These are phyloP conservation scores for Starmerella stigmatis DNA, from an alignment of 805 yeast species.

Conservation along the genomic window DNA sequence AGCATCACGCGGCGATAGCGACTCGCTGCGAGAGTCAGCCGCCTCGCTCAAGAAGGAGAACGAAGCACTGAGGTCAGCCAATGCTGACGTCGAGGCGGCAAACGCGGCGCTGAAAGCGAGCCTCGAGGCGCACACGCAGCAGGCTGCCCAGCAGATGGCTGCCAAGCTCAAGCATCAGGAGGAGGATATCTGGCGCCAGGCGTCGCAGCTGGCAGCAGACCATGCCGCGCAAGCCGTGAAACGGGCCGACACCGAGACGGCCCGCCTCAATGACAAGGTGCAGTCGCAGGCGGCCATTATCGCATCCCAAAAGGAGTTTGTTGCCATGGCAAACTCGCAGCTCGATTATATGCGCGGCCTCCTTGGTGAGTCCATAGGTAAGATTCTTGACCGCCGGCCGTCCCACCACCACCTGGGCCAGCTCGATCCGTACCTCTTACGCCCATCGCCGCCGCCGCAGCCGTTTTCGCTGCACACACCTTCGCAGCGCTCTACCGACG, in stretches of 20 bases:
- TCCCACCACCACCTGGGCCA: not conserved
- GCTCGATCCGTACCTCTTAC: not conserved
- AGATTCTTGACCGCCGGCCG: not conserved
- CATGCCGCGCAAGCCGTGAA: not conserved
- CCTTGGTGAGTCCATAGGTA: slow-evolving; percentile 1
- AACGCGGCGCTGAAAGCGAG: not conserved
- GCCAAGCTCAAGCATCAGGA: not conserved
- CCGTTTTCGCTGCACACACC: too few species aligned
- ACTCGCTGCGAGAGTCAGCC: not conserved
- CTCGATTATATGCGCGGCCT: not conserved
- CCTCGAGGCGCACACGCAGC: not conserved
- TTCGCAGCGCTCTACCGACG: too few species aligned
- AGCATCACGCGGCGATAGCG: not conserved
- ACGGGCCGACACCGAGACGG: not conserved
- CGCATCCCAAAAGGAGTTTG: not conserved
- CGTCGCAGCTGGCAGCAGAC: not conserved
- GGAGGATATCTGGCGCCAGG: not conserved
- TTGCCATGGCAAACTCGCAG: slow-evolving; percentile 4
- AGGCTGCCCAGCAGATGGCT: not conserved
- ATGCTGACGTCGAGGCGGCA: not conserved
- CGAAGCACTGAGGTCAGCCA: not conserved
- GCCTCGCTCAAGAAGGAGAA: not conserved
- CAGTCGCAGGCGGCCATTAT: not conserved
- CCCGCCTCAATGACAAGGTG: not conserved
- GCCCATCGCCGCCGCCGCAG: slow-evolving; percentile 3